Evolutionary conservation across 2,329 filamentous ascomycete genomes (phyloP).

Genomic region (Sporothrix curviconia): DNA sequence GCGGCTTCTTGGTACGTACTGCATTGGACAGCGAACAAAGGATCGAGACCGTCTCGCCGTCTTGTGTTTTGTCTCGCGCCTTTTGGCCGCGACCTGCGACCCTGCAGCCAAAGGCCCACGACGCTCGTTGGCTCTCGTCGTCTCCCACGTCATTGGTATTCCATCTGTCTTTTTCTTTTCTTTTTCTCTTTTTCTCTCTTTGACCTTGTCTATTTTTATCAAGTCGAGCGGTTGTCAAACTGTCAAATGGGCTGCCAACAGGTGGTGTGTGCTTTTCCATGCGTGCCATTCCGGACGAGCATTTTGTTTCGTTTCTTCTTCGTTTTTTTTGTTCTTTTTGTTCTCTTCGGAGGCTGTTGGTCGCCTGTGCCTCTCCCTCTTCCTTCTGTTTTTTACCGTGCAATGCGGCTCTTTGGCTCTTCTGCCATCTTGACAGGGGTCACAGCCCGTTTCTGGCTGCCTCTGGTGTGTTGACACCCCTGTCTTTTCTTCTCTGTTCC

Average conservation of each 20-base stretch:
- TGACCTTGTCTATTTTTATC: background rate
- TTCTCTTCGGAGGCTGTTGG: too few species aligned
- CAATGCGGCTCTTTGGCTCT: background rate
- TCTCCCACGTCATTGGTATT: background rate
- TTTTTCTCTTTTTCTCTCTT: background rate
- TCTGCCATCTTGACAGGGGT: background rate
- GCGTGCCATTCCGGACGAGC: too few species aligned
- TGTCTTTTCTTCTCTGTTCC: background rate
- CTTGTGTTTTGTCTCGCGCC: constrained; percentile 8
- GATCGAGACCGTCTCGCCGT: too few species aligned
- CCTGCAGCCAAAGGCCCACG: constrained; percentile 3
- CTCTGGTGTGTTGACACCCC: constrained; percentile 2
- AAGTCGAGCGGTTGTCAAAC: too few species aligned
- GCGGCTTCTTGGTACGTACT: too few species aligned
- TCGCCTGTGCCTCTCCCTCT: constrained; percentile 1
- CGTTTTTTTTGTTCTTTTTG: background rate
- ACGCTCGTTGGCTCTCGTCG: background rate
- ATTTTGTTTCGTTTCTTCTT: too few species aligned
- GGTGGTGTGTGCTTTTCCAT: too few species aligned
- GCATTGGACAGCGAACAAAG: too few species aligned
- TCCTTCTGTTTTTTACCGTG: background rate
- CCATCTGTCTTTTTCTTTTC: background rate
- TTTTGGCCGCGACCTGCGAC: constrained; percentile 8
- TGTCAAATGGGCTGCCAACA: too few species aligned
- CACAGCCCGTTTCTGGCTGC: constrained; percentile 6